Evolutionary conservation across 331 rosid species (phyloP).

Genomic region (Malus hybrid): DNA sequence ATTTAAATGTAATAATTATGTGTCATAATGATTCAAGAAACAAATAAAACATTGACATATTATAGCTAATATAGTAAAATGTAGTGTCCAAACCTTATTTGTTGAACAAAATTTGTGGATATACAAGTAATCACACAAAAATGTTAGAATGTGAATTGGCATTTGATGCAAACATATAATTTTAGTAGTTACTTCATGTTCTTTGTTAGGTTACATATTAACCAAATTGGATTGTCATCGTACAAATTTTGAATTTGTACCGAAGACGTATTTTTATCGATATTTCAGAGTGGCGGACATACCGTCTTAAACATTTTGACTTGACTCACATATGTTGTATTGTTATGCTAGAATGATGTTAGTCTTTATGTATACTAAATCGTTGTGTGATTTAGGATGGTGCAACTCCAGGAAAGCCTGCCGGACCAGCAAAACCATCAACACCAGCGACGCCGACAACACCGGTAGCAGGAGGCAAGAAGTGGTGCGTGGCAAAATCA

Average conservation of each 20-base stretch:
- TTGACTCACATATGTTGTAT: too few species aligned
- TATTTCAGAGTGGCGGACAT: too few species aligned
- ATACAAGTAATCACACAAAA: too few species aligned
- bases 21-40: not conserved
- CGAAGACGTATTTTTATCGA: too few species aligned
- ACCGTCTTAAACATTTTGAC: fast-evolving
- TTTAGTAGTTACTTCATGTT: not conserved
- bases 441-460: not conserved
- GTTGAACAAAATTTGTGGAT: too few species aligned
- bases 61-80: too few species aligned
- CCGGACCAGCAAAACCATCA: not conserved
- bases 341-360: too few species aligned
- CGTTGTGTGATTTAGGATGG: conserved; percentile 3
- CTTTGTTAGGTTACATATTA: not conserved
- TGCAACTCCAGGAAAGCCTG: not conserved
- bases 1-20: too few species aligned
- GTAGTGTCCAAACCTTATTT: too few species aligned
- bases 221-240: not conserved
- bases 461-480: conserved; percentile 7
- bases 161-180: not conserved
- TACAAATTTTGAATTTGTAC: not conserved
- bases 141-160: too few species aligned
- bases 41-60: not conserved
- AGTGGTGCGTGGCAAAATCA: conserved; percentile 65
- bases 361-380: not conserved